Evolutionary conservation across 306 rosid species (phyloP).

Genomic region (Ormosia emarginata): DNA sequence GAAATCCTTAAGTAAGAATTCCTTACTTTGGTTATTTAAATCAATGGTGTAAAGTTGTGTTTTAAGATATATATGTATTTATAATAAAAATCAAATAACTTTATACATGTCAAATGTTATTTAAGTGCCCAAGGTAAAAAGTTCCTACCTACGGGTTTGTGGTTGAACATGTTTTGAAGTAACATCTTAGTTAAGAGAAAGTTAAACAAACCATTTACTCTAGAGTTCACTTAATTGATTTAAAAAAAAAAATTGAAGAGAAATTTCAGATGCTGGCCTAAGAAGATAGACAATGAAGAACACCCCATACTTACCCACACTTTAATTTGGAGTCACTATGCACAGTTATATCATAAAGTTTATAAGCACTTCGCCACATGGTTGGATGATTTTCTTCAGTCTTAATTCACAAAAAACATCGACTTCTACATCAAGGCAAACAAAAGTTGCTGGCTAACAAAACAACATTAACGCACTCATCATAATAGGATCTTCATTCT

Average conservation of each 20-base stretch:
- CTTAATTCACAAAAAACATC: slow-evolving; percentile 12
- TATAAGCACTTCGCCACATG: slow-evolving; percentile 27
- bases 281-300: neutral
- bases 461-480: slow-evolving; percentile 18
- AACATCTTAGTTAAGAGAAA: neutral
- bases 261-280: neutral
- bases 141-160: too few species aligned
- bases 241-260: neutral
- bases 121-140: too few species aligned
- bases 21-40: too few species aligned
- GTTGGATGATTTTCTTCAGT: slow-evolving; percentile 45
- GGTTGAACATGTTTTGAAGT: neutral
- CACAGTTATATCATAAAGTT: slow-evolving; percentile 1
- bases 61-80: too few species aligned
- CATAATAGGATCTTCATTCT: slow-evolving; percentile 16
- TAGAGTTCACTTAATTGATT: neutral
- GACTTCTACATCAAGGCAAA: slow-evolving; percentile 39
- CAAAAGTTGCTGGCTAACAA: slow-evolving; percentile 31
- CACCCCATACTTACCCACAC: neutral
- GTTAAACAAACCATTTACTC: neutral
- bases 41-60: too few species aligned
- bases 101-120: too few species aligned
- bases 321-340: neutral
- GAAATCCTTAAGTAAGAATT: too few species aligned
- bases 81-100: too few species aligned